Percentiles rank a stretch among this genome's conserved stretches.
phyloP scores from a whole-genome alignment of 2,329 filamentous ascomycete genomes.

The Pseudogymnoascus sp. region DNA sequence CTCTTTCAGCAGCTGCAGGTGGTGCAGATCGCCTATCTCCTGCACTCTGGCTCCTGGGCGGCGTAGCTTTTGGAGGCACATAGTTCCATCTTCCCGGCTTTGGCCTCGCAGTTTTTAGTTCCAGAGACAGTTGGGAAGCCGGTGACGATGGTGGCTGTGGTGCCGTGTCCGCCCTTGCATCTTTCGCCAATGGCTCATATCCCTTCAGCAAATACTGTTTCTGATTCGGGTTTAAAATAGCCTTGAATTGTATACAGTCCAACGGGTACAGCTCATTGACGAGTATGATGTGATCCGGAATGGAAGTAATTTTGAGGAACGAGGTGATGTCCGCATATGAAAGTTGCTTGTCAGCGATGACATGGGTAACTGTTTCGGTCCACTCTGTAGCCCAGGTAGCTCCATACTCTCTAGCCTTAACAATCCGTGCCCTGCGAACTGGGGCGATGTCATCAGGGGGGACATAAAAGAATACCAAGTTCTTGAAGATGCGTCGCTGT shows the following conservation, averaged over 20 bases:
- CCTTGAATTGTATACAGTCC: constrained; percentile 55
- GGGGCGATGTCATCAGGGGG: constrained; percentile 69
- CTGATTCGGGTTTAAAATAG: constrained; percentile 50
- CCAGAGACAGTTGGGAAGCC: constrained; percentile 31
- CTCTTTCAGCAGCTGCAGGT: background rate
- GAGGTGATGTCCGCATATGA: constrained; percentile 54
- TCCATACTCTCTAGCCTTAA: constrained; percentile 66
- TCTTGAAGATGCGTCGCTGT: constrained; percentile 49
- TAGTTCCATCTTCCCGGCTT: constrained; percentile 34
- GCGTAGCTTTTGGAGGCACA: constrained; percentile 33
- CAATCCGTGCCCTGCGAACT: constrained; percentile 61
- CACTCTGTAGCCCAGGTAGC: constrained; percentile 41
- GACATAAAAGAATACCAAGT: constrained; percentile 64
- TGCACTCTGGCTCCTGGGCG: constrained; percentile 25
- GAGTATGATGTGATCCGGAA: constrained; percentile 39
- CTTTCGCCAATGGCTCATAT: background rate
- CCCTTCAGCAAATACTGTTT: constrained; percentile 46
- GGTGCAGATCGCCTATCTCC: background rate
- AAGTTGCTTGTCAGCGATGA: constrained; percentile 67
- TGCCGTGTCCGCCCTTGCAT: constrained; percentile 6
- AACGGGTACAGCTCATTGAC: constrained; percentile 62
- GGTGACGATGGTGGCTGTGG: constrained; percentile 1
- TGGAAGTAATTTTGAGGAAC: constrained; percentile 37
- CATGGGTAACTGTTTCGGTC: constrained; percentile 54
- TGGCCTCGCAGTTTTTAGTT: constrained; percentile 40